Evolutionary conservation across 2,329 filamentous ascomycete species (phyloP), one percentile per base, ranked within the genome.

Genomic region (Teratosphaeria pseudoeucalypti): DNA sequence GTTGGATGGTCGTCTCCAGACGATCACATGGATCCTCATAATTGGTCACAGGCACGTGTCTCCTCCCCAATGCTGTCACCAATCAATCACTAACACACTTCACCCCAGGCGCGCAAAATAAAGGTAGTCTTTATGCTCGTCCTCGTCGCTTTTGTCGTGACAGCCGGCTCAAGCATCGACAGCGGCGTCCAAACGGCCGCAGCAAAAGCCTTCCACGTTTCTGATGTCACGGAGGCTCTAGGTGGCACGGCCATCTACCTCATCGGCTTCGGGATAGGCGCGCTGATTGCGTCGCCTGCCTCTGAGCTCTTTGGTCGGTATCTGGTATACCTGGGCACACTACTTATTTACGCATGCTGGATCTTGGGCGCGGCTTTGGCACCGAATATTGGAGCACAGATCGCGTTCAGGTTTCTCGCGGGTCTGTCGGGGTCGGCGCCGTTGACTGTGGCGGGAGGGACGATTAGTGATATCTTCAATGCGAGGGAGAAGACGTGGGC

Each of bases 91-190:
- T 43, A 43, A 43, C 11, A 12, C 37, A 5, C 16, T 43, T 43
- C 12, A 43, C 14, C 6, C 3, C 37, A 43, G 37, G 10, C 2
- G 16, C 39, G 55, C 14, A 53, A 54, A 34, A 56, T 59, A 6
- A 43, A 52, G n/a, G 27, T 32, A 4, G 75, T 71, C 0, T 60
- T 70, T 19, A 63, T 71, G 49, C 68, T 76, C 6, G 68, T 71
- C 1, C 58, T 61, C 2, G 79, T 85, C 32, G 80, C 74, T 0
- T 77, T 80, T 29, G 75, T 80, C 0, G 79, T 83, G 0, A 76
- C 77, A 3, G 72, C 77, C 1, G 80, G 81, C 0, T 80, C 78
- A 3, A 77, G 79, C 0, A 82, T 84, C 49, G 80, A 83, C 58
- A 78, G 79, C 0, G 75, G 75, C 0, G 78, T 79, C 0, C 62